Conservation (phyloP, 768 basidiomycete genomes). For the Lentinula sp. region DNA sequence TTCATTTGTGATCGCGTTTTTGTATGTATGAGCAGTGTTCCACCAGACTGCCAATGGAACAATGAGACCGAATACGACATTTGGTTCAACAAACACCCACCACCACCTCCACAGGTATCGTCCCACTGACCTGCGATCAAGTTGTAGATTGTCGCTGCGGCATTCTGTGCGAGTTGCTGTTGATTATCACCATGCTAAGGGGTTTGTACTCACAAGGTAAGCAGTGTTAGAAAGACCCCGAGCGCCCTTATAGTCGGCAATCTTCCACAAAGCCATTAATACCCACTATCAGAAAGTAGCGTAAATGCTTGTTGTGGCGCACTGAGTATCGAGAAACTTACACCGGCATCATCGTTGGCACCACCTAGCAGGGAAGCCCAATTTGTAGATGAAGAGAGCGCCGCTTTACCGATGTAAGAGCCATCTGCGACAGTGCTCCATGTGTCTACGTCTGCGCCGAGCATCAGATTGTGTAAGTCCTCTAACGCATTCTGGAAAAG, state of each 20-base stretch:
- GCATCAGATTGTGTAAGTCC: constrained; percentile 54
- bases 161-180: constrained; percentile 27
- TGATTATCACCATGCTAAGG: neutral
- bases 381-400: constrained; percentile 30
- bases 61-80: neutral
- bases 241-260: constrained; percentile 42
- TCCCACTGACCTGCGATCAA: constrained; percentile 49
- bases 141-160: constrained; percentile 42
- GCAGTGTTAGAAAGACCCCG: constrained; percentile 26
- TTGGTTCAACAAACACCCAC: neutral
- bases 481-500: constrained; percentile 43
- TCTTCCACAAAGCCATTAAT: constrained; percentile 52
- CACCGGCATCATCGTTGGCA: constrained; percentile 49
- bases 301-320: neutral
- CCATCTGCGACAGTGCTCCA: constrained; percentile 32
- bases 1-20: constrained; percentile 58
- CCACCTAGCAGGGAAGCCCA: constrained; percentile 40
- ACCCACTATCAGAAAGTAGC: constrained; percentile 35
- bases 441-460: constrained; percentile 35
- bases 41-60: constrained; percentile 29
- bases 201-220: constrained; percentile 20
- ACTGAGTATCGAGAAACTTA: constrained; percentile 15
- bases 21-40: constrained; percentile 48
- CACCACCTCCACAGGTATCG: constrained; percentile 41
- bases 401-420: constrained; percentile 40